These are phyloP conservation scores for Sporisorium iseilematis-ciliati DNA, from an alignment of 1,284 basidiomycete species.

Conservation along the genomic window DNA sequence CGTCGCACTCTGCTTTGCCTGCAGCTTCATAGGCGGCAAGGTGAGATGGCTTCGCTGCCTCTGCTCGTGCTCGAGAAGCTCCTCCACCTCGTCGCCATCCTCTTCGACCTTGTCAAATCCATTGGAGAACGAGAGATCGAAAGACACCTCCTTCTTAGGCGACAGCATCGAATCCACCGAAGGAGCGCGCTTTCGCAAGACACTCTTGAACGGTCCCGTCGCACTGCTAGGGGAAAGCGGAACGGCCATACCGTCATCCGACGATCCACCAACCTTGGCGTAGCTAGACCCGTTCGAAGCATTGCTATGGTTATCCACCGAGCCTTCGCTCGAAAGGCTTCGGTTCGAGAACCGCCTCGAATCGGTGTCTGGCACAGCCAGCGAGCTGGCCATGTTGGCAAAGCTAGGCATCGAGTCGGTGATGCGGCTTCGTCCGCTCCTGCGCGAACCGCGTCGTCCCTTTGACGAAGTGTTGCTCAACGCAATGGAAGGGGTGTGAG, in stretches of 20 bases:
- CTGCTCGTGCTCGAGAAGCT: constrained; percentile 45
- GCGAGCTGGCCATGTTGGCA: constrained; percentile 34
- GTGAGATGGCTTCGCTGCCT: constrained; percentile 37
- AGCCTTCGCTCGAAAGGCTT: constrained; percentile 44
- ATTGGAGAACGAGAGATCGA: constrained; percentile 20
- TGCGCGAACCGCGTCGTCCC: constrained; percentile 18
- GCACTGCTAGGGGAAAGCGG: constrained; percentile 18
- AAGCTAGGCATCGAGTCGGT: constrained; percentile 41
- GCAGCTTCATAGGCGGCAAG: constrained; percentile 43
- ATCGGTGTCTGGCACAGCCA: constrained; percentile 18
- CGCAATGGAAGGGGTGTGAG: constrained; percentile 23
- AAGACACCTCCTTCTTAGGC: constrained; percentile 45
- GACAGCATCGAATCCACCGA: constrained; percentile 19
- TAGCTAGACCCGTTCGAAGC: constrained; percentile 39
- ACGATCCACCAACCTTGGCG: constrained; percentile 39
- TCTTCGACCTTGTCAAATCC: constrained; percentile 21
- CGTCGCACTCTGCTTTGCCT: neutral
- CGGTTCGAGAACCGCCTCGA: constrained; percentile 35
- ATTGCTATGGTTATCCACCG: constrained; percentile 47
- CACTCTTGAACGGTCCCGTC: constrained; percentile 23
- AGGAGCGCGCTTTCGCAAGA: constrained; percentile 34
- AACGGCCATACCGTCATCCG: constrained; percentile 20
- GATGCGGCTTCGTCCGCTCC: constrained; percentile 37
- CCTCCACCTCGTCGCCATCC: constrained; percentile 19
- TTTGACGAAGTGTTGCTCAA: constrained; percentile 19